A percentile compares a stretch with the other conserved stretches of the same genome.
phyloP scores from a whole-genome alignment of 352 stramenopile species.

The Globisporangium heterothallicum region DNA sequence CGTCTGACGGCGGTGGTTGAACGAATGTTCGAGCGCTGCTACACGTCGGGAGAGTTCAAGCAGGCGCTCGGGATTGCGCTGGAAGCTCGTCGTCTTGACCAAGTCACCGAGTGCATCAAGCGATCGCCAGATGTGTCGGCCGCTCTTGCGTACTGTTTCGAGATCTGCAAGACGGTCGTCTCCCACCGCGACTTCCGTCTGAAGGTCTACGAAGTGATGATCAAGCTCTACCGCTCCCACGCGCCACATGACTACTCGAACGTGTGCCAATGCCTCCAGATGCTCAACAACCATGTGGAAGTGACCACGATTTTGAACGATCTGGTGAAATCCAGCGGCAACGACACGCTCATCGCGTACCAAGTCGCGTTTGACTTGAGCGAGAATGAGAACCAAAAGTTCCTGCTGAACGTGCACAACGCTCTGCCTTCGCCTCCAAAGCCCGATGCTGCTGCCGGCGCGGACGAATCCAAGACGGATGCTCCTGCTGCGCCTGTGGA shows the following conservation, averaged over 20 bases:
- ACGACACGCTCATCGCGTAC: slow-evolving; percentile 90
- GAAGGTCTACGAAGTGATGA: slow-evolving; percentile 92
- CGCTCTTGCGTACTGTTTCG: slow-evolving; percentile 91
- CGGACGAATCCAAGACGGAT: slow-evolving; percentile 9
- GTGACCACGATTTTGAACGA: slow-evolving; percentile 86
- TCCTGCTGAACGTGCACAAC: slow-evolving; percentile 90
- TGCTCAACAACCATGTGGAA: slow-evolving; percentile 79
- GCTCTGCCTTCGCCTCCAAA: slow-evolving; percentile 65
- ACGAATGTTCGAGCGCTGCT: slow-evolving; percentile 97
- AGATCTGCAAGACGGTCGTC: slow-evolving; percentile 92
- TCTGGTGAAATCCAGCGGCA: slow-evolving; percentile 68
- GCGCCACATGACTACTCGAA: slow-evolving; percentile 65
- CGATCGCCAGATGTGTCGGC: slow-evolving; percentile 66
- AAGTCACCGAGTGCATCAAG: slow-evolving; percentile 89
- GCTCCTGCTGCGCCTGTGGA: slow-evolving; percentile 14
- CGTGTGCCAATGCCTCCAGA: slow-evolving; percentile 86
- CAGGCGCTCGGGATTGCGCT: slow-evolving; percentile 97
- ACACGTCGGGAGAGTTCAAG: slow-evolving; percentile 89
- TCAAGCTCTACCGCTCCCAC: slow-evolving; percentile 69
- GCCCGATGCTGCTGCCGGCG: slow-evolving; percentile 26
- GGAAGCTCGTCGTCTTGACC: slow-evolving; percentile 91
- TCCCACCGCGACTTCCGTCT: slow-evolving; percentile 91
- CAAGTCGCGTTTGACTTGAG: slow-evolving; percentile 98
- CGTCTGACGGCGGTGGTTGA: slow-evolving; percentile 95
- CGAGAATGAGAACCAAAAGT: slow-evolving; percentile 97